These are phyloP conservation scores for Ophiobolus disseminans DNA, from an alignment of 2,329 filamentous ascomycete genomes.

Conservation along the genomic window DNA sequence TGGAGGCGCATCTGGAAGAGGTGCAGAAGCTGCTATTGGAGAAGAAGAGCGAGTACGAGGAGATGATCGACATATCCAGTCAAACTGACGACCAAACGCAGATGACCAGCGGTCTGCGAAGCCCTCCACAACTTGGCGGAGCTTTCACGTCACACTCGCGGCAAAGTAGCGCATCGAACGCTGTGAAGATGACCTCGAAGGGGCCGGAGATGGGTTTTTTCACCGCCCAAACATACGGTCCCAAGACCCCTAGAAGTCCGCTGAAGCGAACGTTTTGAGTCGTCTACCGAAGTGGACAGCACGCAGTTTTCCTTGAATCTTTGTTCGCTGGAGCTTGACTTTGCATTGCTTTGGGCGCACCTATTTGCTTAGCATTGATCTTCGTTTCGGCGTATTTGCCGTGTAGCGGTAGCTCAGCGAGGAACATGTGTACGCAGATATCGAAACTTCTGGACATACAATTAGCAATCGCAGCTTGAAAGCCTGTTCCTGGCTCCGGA, in stretches of 20 bases:
- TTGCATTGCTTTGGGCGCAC: conserved; percentile 19
- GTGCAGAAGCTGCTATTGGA: conserved; percentile 57
- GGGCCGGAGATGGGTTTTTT: conserved; percentile 41
- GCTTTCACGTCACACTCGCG: conserved; percentile 17
- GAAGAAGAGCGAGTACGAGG: conserved; percentile 51
- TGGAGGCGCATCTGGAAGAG: conserved; percentile 59
- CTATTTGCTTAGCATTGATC: too few relatives aligned
- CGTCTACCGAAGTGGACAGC: background rate
- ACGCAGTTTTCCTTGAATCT: background rate
- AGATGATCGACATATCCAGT: conserved; percentile 25
- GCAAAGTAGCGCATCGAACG: conserved; percentile 17
- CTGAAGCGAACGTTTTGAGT: conserved; percentile 33
- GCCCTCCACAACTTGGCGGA: conserved; percentile 26
- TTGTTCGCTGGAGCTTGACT: conserved; percentile 3
- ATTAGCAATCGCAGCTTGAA: too few relatives aligned
- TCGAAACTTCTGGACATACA: too few relatives aligned
- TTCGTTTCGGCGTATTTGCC: too few relatives aligned
- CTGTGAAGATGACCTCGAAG: conserved; percentile 24
- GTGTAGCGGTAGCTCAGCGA: too few relatives aligned
- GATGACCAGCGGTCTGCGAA: conserved; percentile 26
- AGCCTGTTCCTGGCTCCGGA: too few relatives aligned
- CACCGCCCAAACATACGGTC: conserved; percentile 22
- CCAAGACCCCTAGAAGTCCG: conserved; percentile 33
- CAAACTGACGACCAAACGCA: conserved; percentile 30
- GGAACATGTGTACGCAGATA: too few relatives aligned